These are phyloP conservation scores for Hypoxylon sp. DNA, from an alignment of 2,329 filamentous ascomycete species.

Conservation along the genomic window DNA sequence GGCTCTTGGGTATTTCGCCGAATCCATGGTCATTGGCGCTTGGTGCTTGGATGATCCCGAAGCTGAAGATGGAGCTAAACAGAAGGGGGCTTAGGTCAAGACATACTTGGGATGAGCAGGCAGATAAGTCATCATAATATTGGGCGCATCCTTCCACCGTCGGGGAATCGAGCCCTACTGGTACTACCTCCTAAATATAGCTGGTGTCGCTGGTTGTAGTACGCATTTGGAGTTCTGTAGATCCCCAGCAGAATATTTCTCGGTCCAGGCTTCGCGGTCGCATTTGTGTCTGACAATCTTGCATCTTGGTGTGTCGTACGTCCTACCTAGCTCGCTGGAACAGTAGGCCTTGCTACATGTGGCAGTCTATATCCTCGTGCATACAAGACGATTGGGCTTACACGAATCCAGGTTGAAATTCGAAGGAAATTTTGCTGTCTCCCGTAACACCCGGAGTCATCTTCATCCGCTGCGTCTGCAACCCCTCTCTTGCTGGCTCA, in stretches of 20 bases:
- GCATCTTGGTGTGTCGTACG: neutral
- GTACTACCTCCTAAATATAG: neutral
- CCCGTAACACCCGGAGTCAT: neutral
- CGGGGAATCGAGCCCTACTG: neutral
- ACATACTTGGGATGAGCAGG: neutral
- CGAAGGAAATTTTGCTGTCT: neutral
- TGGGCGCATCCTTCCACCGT: neutral
- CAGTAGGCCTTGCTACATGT: neutral
- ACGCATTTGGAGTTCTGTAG: neutral
- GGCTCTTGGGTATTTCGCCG: neutral
- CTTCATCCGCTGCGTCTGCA: neutral
- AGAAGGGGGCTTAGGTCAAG: neutral
- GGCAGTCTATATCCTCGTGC: neutral
- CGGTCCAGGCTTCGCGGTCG: neutral
- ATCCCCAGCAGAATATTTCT: neutral
- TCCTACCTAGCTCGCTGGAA: neutral
- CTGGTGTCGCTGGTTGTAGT: neutral
- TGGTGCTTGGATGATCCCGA: neutral
- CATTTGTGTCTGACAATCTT: neutral
- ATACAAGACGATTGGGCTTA: neutral
- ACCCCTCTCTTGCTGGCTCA: neutral
- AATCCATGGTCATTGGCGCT: neutral
- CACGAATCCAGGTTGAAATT: neutral
- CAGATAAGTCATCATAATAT: neutral
- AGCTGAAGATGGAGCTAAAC: neutral